Evolutionary conservation across 257 asterid genomes (phyloP).

Genomic region (Solanum acaule): DNA sequence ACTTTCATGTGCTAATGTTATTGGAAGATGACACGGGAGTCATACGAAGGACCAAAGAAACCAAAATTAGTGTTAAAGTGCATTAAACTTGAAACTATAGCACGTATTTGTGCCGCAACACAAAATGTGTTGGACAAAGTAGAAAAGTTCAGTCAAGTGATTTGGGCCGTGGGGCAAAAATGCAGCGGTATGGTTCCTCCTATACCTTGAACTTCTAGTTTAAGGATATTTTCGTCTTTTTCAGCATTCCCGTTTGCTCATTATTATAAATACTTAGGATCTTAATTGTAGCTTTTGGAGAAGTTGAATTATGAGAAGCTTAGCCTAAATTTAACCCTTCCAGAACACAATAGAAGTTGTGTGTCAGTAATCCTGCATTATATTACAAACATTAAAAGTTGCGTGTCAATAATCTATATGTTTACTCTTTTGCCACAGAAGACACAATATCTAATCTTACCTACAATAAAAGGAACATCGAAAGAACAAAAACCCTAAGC

Average conservation of each 20-base stretch:
- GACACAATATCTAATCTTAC: neutral
- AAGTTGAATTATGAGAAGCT: neutral
- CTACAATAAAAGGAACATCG: neutral
- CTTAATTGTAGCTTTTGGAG: neutral
- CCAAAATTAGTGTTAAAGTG: neutral
- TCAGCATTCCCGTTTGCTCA: neutral
- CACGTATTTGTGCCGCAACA: neutral
- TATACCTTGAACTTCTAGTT: neutral
- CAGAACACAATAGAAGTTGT: neutral
- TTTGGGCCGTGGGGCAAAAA: neutral
- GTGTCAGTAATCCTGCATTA: neutral
- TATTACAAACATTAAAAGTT: neutral
- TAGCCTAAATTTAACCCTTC: neutral
- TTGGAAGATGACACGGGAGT: neutral
- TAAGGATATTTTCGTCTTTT: neutral
- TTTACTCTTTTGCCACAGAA: neutral
- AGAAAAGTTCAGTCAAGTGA: neutral
- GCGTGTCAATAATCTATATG: neutral
- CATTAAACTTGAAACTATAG: neutral
- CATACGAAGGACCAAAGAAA: neutral
- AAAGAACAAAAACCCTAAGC: neutral
- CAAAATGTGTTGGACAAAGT: neutral
- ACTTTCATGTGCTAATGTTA: neutral
- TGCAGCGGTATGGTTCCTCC: neutral
- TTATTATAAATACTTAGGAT: neutral